Conservation (phyloP, 1,139 yeast species). For the Hyphopichia wangnamkhiaoensis region DNA sequence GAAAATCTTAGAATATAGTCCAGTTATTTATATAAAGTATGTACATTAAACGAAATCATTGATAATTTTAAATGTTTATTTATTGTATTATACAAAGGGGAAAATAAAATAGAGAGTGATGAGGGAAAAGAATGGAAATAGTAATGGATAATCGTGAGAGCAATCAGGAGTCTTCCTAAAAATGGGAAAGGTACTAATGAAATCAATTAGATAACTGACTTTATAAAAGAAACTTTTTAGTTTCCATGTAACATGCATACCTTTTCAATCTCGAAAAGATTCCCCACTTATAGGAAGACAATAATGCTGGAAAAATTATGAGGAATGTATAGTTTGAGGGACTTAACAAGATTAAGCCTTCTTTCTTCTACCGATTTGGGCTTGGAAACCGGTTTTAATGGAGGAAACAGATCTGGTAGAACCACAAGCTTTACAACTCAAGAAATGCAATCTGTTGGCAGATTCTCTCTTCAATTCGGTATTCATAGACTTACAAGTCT, state of each 20-base stretch:
- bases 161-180: not conserved
- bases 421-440: constrained; percentile 98
- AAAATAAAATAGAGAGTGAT: not conserved
- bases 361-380: constrained; percentile 82
- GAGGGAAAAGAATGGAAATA: not conserved
- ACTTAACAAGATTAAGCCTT: constrained; percentile 28
- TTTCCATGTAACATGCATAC: too few relatives aligned
- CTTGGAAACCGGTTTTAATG: constrained; percentile 99
- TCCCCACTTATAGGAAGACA: too few relatives aligned
- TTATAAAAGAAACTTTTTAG: too few relatives aligned
- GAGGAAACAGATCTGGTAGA: constrained; percentile 96
- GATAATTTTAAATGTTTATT: not conserved
- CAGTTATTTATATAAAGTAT: not conserved
- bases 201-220: too few relatives aligned
- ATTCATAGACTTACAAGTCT: constrained; percentile 97
- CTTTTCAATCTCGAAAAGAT: too few relatives aligned
- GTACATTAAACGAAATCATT: not conserved
- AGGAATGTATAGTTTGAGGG: not conserved
- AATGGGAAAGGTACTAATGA: too few relatives aligned
- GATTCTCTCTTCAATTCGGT: constrained; percentile 94
- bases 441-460: constrained; percentile 92
- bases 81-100: constrained; percentile 3
- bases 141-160: not conserved
- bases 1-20: constrained; percentile 24
- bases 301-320: not conserved